Base-by-base conservation (phyloP, 805 yeast genomes). In the Suhomyces xylopsoci region DNA sequence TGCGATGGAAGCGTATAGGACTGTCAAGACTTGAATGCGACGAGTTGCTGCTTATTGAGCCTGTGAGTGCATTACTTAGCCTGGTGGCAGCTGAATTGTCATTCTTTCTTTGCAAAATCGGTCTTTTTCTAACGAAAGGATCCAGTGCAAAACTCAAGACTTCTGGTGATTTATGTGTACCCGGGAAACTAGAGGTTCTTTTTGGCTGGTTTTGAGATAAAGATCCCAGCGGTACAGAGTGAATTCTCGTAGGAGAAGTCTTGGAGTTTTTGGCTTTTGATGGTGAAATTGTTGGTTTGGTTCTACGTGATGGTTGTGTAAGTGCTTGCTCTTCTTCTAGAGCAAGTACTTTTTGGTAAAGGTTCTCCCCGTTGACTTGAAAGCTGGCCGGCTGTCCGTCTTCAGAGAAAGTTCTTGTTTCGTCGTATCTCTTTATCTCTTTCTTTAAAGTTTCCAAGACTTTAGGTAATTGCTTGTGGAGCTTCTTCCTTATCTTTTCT, bases 401-500 rank as follows among this genome's bases (percentile, higher is more conserved):
- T 19, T 38, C 24, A 14, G 24, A 15, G n/a, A 38, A 38, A 2
- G 51, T 2, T 57, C 49, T 46, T 62, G 66, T 2, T 60, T 66
- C 60, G 56, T 85, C 84, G 73, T 81, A 88, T 10, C 70, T 71
- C 3, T 59, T 53, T 4, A 89, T 60, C 48, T 79, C 79, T 0
- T 55, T 42, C 54, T 78, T 80, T 47, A 93, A 67, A 1, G 75
- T 80, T 3, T 71, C 67, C 8, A 89, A 69, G 0, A 87, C 74
- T 36, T 75, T 73, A 0, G 98, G 98, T 58, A 89, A 71, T 58
- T 81, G 80, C 62, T 83, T 82, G n/a, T 81, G 70, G 7, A 92
- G 75, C 50, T 80, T 79, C 58, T 86, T 86, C 51, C 97, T 74
- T 40, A 84, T 74, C 62, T 79, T 85, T 64, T 91, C 97, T 64